phyloP scores from a whole-genome alignment of 352 stramenopile species.

The Phytophthora nicotianae region DNA sequence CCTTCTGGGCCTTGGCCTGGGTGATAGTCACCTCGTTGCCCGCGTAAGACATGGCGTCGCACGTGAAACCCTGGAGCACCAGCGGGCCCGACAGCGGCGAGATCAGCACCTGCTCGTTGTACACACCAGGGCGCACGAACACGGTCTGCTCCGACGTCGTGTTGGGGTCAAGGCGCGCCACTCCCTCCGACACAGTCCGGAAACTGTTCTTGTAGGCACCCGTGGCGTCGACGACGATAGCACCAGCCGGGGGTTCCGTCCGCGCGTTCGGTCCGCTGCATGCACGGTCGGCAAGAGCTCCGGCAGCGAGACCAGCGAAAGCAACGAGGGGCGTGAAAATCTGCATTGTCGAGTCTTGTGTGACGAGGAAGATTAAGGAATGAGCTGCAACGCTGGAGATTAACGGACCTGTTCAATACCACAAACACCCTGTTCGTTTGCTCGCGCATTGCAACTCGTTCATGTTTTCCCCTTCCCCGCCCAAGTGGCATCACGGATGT shows the following conservation, averaged over 20 bases:
- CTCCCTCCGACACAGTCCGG: constrained; percentile 23
- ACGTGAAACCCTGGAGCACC: constrained; percentile 30
- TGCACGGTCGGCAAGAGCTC: constrained; percentile 5
- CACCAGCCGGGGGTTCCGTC: constrained; percentile 14
- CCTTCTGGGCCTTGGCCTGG: constrained; percentile 30
- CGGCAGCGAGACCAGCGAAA: constrained; percentile 15
- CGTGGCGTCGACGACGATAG: constrained; percentile 29
- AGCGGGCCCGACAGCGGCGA: constrained; percentile 22
- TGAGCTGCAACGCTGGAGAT: constrained; percentile 12
- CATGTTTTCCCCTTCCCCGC: constrained; percentile 19
- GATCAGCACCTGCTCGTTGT: constrained; percentile 30
- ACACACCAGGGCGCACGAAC: constrained; percentile 29
- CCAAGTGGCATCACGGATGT: constrained; percentile 25
- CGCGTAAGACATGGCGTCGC: constrained; percentile 26
- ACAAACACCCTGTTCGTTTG: constrained; percentile 17
- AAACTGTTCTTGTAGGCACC: constrained; percentile 32
- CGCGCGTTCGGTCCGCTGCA: constrained; percentile 27
- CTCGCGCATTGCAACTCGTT: constrained; percentile 11
- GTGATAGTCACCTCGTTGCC: constrained; percentile 32
- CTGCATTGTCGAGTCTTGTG: constrained; percentile 20
- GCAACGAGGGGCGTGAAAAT: constrained; percentile 25
- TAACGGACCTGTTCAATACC: constrained; percentile 1
- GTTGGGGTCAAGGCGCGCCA: constrained; percentile 15
- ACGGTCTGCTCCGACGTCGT: constrained; percentile 30
- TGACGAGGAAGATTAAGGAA: constrained; percentile 16